Percentiles rank a stretch among this genome's conserved stretches.
Conservation (phyloP, 2,329 filamentous ascomycete genomes). For the Alternaria triticimaculans region DNA sequence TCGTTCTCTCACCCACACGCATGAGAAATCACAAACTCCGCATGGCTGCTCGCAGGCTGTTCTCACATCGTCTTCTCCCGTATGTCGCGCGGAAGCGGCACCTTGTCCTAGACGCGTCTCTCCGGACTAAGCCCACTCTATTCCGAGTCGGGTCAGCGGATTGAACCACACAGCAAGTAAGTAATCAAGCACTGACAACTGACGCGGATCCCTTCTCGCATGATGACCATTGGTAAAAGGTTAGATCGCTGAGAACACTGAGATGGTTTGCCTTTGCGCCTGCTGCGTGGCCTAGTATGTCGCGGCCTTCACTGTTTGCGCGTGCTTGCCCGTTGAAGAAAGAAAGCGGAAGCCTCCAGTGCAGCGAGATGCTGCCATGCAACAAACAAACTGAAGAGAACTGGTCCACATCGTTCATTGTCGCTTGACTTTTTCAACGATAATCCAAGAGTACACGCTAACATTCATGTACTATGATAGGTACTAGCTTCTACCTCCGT, state of each 20-base stretch:
- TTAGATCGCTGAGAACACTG: constrained; percentile 31
- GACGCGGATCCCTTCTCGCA: neutral
- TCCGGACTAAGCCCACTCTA: neutral
- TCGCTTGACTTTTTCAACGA: neutral
- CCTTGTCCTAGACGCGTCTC: constrained; percentile 1
- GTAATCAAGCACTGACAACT: neutral
- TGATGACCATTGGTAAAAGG: constrained; percentile 47
- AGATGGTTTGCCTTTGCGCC: constrained; percentile 30
- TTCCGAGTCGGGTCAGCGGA: neutral
- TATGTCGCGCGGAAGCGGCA: constrained; percentile 4
- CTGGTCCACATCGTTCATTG: constrained; percentile 14
- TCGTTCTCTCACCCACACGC: neutral
- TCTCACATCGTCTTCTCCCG: neutral
- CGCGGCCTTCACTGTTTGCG: constrained; percentile 3
- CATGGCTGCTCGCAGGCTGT: constrained; percentile 1
- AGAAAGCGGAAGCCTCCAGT: constrained; percentile 31
- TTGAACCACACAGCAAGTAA: constrained; percentile 4
- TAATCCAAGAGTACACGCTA: neutral
- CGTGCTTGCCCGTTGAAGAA: constrained; percentile 5
- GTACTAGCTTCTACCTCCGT: neutral
- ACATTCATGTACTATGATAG: constrained; percentile 2
- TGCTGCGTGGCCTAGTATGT: constrained; percentile 9
- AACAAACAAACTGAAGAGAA: constrained; percentile 26
- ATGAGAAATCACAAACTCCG: neutral
- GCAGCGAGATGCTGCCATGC: constrained; percentile 34